Base-by-base conservation (phyloP, 129 eudicot genomes). In the Pulicaria dysenterica region DNA sequence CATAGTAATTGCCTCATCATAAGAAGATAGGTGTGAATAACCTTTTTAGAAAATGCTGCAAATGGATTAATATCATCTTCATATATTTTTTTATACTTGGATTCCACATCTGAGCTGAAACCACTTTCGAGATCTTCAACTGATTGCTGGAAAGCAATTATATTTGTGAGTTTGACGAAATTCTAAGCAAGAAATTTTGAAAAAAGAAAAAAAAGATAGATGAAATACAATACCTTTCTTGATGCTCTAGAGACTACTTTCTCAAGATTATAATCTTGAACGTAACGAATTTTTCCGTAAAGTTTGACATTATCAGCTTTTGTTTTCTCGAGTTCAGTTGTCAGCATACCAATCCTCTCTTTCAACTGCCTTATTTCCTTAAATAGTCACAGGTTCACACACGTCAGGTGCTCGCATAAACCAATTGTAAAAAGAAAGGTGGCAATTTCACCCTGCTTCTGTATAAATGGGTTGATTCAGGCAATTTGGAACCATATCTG, bases 1-100 rank as follows among this genome's bases (percentile, higher is more conserved):
- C 5, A 54, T 54, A 54, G 31, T 24, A 24, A 24, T 24, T 24
- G 31, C 31, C 31, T 24, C 31, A n/a, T 11, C 15, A 41, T 17
- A 67, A 31, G 10, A 50, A 63, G 62, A 62, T 12, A 5, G 39
- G 2, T 3, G 39, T 69, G 36, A 63, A n/a, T 31, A 65, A 95
- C 99, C 99, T 95, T 95, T 79, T 88, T 91, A 3, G 99, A 95
- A 73, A 95, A 95, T 61, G 99, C 99, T 47, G 99, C 97, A 86
- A 95, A 95, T 12, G 99, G 99, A 82, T 95, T 95, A 40, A 95
- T 95, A 75, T 95, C 97, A 11, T 95, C 99, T 78, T 95, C 99
- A 13, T 95, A 95, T 72, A 95, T 95, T 79, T 95, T 95, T 84
- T 95, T 95, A 72, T 95, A 95, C 86, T 95, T 95, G 60, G 99